Conservation (phyloP, 139 green algal genomes). For the Yamagishiella unicocca region DNA sequence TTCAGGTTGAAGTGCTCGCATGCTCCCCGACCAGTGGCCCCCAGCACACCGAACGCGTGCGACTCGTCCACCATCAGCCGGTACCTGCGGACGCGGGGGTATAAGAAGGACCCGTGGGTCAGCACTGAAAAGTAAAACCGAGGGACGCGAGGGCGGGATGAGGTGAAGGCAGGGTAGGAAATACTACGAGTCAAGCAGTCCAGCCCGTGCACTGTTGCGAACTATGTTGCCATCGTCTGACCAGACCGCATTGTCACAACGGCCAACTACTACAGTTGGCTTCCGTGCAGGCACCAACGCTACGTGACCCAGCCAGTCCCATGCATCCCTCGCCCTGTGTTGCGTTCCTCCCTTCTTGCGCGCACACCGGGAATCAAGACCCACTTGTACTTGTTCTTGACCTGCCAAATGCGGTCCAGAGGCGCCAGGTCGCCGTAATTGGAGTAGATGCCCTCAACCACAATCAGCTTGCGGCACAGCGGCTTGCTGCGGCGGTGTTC, state of each 20-base stretch:
- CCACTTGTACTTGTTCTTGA: slow-evolving; percentile 89
- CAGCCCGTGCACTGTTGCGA: too few relatives aligned
- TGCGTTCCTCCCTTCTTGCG: too few relatives aligned
- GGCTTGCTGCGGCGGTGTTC: slow-evolving; percentile 75
- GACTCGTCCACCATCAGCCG: slow-evolving; percentile 97
- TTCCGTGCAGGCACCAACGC: too few relatives aligned
- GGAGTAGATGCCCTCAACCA: slow-evolving; percentile 95
- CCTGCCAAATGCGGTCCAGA: slow-evolving; percentile 78
- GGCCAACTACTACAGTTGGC: too few relatives aligned
- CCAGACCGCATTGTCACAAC: too few relatives aligned
- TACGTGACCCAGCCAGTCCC: too few relatives aligned
- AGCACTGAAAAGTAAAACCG: not conserved
- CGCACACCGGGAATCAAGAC: too few relatives aligned
- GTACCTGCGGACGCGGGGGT: slow-evolving; percentile 69
- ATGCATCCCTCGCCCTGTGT: too few relatives aligned
- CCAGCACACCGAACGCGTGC: slow-evolving; percentile 92
- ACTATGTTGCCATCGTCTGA: too few relatives aligned
- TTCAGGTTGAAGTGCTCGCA: slow-evolving; percentile 87
- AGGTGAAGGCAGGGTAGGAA: too few relatives aligned
- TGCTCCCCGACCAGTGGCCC: slow-evolving; percentile 84
- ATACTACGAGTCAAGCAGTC: too few relatives aligned
- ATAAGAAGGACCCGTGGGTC: too few relatives aligned
- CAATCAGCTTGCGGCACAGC: slow-evolving; percentile 92
- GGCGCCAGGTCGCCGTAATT: slow-evolving; percentile 89
- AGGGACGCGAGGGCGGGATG: not conserved